These are phyloP conservation scores for Phytophthora foliorum DNA, from an alignment of 352 stramenopile genomes.

Conservation along the genomic window DNA sequence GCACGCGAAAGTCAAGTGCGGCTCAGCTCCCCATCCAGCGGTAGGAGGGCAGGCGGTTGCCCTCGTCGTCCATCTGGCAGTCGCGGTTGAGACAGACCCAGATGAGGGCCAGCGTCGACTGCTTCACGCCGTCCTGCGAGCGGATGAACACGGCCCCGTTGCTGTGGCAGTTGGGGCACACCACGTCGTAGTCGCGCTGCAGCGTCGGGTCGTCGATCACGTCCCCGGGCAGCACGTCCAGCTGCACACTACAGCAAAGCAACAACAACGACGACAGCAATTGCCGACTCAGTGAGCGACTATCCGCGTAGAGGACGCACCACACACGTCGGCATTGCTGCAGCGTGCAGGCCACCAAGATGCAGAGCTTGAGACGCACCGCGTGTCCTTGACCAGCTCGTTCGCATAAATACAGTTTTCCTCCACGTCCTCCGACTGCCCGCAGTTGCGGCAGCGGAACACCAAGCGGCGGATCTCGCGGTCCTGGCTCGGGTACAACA, in stretches of 20 bases:
- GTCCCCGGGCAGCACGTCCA: slow-evolving; percentile 87
- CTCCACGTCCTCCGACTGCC: slow-evolving; percentile 87
- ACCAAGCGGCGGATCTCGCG: slow-evolving; percentile 85
- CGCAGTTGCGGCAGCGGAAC: slow-evolving; percentile 90
- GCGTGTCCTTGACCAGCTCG: slow-evolving; percentile 90
- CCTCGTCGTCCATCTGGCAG: slow-evolving; percentile 87
- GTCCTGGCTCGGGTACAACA: slow-evolving; percentile 92
- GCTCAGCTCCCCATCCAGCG: slow-evolving; percentile 81
- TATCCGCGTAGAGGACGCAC: background rate
- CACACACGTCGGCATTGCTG: background rate
- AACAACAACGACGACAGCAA: slow-evolving; percentile 7
- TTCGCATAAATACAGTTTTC: slow-evolving; percentile 95
- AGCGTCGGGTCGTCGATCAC: slow-evolving; percentile 91
- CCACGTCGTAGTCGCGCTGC: slow-evolving; percentile 89
- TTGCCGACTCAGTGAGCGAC: background rate
- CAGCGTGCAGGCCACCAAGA: background rate
- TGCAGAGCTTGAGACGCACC: slow-evolving; percentile 45
- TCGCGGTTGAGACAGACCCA: slow-evolving; percentile 92
- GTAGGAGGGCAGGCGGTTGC: slow-evolving; percentile 86
- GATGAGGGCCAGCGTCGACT: slow-evolving; percentile 88
- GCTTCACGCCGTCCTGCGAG: slow-evolving; percentile 90
- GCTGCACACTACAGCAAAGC: slow-evolving; percentile 67
- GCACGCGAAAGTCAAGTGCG: no score
- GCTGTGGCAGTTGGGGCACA: slow-evolving; percentile 80
- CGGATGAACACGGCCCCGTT: slow-evolving; percentile 90